Evolutionary conservation across 805 yeast species (phyloP).

Genomic region (Candida namnaoensis): DNA sequence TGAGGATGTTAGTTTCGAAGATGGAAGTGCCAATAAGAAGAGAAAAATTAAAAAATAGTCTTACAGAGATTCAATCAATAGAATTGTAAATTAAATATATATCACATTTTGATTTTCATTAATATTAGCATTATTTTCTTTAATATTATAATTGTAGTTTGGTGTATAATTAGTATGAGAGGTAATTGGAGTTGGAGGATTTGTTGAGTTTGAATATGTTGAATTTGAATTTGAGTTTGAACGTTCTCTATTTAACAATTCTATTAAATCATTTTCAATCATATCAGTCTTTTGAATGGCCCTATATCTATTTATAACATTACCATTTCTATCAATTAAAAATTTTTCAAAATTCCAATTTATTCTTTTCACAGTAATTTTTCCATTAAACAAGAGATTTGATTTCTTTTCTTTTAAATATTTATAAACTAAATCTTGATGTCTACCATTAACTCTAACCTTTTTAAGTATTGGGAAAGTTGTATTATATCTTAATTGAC

Average conservation of each 20-base stretch:
- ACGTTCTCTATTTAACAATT: neutral
- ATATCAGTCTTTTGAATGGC: conserved; percentile 33
- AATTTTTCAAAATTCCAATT: conserved; percentile 81
- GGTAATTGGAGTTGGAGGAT: too few species aligned
- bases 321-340: conserved; percentile 47
- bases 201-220: too few species aligned
- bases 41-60: too few species aligned
- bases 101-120: too few species aligned
- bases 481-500: conserved; percentile 67
- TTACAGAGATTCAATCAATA: too few species aligned
- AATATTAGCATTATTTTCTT: too few species aligned
- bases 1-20: neutral
- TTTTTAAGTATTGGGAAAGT: conserved; percentile 76
- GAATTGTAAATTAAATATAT: too few species aligned
- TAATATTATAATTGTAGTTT: too few species aligned
- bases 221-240: too few species aligned
- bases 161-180: too few species aligned
- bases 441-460: conserved; percentile 70
- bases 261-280: neutral
- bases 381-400: conserved; percentile 21
- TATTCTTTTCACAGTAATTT: conserved; percentile 65
- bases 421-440: conserved; percentile 60
- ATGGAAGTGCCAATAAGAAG: neutral
- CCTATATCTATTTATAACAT: conserved; percentile 45
- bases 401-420: conserved; percentile 54